Evolutionary conservation across 1,284 basidiomycete species (phyloP).

Genomic region (Moesziomyces parantarcticus): DNA sequence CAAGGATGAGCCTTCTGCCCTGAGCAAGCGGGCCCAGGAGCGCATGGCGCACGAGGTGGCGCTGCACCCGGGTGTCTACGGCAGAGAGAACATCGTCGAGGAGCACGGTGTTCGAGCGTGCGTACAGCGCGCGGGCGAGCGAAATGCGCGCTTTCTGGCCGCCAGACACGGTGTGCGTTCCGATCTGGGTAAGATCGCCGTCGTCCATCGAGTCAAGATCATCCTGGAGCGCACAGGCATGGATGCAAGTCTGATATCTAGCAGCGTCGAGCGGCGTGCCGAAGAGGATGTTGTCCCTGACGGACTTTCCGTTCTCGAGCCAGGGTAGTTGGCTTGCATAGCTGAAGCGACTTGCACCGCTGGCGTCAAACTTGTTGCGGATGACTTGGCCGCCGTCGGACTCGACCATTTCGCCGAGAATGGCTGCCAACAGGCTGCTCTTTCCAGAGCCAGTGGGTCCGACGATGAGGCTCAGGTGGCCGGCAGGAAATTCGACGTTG

Average conservation of each 20-base stretch:
- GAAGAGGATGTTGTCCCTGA: conserved; percentile 61
- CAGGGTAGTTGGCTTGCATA: conserved; percentile 49
- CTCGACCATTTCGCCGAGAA: conserved; percentile 58
- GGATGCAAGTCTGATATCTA: conserved; percentile 53
- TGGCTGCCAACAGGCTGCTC: conserved; percentile 54
- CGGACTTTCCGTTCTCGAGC: conserved; percentile 47
- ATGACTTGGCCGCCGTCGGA: conserved; percentile 29
- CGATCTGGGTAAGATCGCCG: conserved; percentile 61
- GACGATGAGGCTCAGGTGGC: conserved; percentile 49
- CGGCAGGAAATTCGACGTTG: conserved; percentile 42
- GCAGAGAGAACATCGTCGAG: conserved; percentile 64
- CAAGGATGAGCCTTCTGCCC: conserved; percentile 76
- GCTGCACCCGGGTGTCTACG: conserved; percentile 75
- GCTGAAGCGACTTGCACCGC: conserved; percentile 50
- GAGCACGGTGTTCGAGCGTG: conserved; percentile 54
- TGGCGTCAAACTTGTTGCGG: conserved; percentile 46
- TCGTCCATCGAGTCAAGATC: conserved; percentile 60
- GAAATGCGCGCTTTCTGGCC: conserved; percentile 62
- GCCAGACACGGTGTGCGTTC: conserved; percentile 59
- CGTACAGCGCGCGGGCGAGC: conserved; percentile 62
- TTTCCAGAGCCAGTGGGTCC: conserved; percentile 63
- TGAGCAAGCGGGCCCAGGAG: conserved; percentile 64
- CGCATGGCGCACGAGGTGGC: conserved; percentile 68
- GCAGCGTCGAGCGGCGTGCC: conserved; percentile 39
- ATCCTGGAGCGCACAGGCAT: conserved; percentile 58